phyloP scores from a whole-genome alignment of 129 eudicot species.

The Chrysanthemum seticuspe region DNA sequence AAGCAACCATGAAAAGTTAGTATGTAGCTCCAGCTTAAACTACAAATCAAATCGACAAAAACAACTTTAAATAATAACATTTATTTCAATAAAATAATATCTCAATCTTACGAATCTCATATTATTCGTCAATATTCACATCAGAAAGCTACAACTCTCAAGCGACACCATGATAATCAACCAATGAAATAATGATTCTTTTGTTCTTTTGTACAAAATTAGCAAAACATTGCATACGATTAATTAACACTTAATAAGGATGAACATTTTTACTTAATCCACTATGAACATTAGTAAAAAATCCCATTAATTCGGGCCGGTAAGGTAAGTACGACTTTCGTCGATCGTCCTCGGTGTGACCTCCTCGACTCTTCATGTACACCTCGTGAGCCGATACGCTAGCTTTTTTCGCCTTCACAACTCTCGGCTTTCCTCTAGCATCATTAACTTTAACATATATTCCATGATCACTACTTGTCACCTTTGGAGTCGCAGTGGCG shows the following conservation, averaged over 20 bases:
- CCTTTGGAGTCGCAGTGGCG: slow-evolving; percentile 1
- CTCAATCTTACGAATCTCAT: not conserved
- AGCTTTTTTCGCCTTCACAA: slow-evolving; percentile 39
- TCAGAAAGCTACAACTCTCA: not conserved
- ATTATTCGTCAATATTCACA: not conserved
- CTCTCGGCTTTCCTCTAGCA: slow-evolving; percentile 27
- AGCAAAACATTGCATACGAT: not conserved
- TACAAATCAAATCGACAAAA: slow-evolving; percentile 2
- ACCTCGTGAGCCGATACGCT: slow-evolving; percentile 54
- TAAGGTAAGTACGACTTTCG: slow-evolving; percentile 68
- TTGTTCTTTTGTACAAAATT: not conserved
- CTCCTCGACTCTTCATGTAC: slow-evolving; percentile 49
- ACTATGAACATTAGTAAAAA: slow-evolving; percentile 68
- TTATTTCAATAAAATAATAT: not conserved
- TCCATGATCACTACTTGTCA: slow-evolving; percentile 15
- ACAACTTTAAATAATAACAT: not conserved
- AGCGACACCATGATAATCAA: not conserved
- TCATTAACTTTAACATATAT: slow-evolving; percentile 27
- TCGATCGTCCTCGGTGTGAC: slow-evolving; percentile 42
- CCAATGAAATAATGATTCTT: slow-evolving; percentile 7
- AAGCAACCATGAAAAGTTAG: not conserved
- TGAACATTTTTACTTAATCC: slow-evolving; percentile 72
- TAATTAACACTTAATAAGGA: slow-evolving; percentile 43
- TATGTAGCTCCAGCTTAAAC: not conserved
- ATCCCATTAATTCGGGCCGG: slow-evolving; percentile 67